These are phyloP conservation scores for Cyclostephanos tholiformis DNA, from an alignment of 108 stramenopile species.

Conservation along the genomic window DNA sequence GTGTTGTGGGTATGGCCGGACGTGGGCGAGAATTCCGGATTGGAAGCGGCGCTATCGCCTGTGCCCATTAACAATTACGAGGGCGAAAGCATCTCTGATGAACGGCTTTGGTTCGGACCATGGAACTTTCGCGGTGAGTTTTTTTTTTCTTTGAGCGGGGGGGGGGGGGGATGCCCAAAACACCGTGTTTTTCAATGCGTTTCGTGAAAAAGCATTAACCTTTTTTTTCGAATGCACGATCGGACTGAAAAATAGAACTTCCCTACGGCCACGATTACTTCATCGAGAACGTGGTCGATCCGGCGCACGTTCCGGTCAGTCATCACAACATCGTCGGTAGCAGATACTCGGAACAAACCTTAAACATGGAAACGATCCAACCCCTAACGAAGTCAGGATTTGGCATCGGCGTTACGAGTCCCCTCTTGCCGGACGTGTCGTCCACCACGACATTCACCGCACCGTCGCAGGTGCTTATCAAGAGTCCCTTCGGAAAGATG, in stretches of 20 bases:
- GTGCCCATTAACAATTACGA: not conserved
- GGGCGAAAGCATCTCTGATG: not conserved
- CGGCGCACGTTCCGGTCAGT: constrained; percentile 14
- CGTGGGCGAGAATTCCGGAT: constrained; percentile 18
- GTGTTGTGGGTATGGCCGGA: constrained; percentile 46
- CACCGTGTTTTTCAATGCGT: no score
- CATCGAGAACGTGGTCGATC: constrained; percentile 50
- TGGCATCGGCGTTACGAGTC: not conserved
- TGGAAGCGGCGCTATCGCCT: constrained; percentile 22
- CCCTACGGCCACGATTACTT: constrained; percentile 44
- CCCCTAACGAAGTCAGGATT: constrained; percentile 36
- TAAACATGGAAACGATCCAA: constrained; percentile 9
- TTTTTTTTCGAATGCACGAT: no score
- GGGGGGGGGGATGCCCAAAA: no score
- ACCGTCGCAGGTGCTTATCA: constrained; percentile 21
- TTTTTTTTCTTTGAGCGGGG: no score
- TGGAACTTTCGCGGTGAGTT: constrained; percentile 28
- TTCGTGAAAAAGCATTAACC: no score
- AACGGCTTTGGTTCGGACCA: no score
- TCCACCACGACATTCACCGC: constrained; percentile 28
- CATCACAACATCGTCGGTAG: constrained; percentile 45
- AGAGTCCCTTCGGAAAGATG: constrained; percentile 5
- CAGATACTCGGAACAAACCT: constrained; percentile 20
- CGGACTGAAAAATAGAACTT: no score
- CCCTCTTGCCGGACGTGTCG: no score